Percentiles rank a stretch among this genome's conserved stretches.
phyloP scores from a whole-genome alignment of 257 asterid species.

The Gentiana dahurica region DNA sequence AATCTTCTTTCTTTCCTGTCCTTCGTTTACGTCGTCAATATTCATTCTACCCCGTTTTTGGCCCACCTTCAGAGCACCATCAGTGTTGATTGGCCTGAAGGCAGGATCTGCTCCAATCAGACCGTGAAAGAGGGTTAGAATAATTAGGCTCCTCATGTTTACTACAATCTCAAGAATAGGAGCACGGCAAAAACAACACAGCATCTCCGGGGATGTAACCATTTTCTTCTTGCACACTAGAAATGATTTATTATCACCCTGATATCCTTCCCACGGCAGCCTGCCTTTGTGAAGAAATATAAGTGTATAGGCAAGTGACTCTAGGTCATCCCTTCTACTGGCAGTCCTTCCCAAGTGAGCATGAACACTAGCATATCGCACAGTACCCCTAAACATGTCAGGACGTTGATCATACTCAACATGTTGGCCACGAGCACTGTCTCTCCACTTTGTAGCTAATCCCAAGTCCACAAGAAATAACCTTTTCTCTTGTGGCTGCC shows the following conservation, averaged over 20 bases:
- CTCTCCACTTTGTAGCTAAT: conserved; percentile 42
- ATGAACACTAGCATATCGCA: conserved; percentile 40
- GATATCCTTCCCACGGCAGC: conserved; percentile 46
- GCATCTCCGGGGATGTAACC: conserved; percentile 36
- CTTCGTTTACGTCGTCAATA: conserved; percentile 28
- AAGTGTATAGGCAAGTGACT: conserved; percentile 41
- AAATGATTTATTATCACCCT: conserved; percentile 45
- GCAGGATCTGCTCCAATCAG: conserved; percentile 37
- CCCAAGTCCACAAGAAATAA: conserved; percentile 47
- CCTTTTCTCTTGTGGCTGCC: conserved; percentile 40
- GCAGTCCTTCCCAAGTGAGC: conserved; percentile 50
- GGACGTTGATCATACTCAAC: conserved; percentile 42
- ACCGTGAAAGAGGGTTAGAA: conserved; percentile 33
- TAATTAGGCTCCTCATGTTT: conserved; percentile 44
- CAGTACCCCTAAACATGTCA: conserved; percentile 36
- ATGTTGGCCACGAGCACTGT: conserved; percentile 29
- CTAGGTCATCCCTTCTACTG: conserved; percentile 44
- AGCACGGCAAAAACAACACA: conserved; percentile 37
- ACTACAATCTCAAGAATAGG: conserved; percentile 33
- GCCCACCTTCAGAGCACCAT: conserved; percentile 42
- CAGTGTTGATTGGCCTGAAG: conserved; percentile 31
- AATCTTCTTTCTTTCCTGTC: conserved; percentile 32
- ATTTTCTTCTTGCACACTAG: conserved; percentile 36
- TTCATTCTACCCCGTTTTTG: conserved; percentile 26
- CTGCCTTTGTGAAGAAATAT: conserved; percentile 38